phyloP scores from a whole-genome alignment of 2,329 filamentous ascomycete genomes.

The Sordariomycetes sp. region DNA sequence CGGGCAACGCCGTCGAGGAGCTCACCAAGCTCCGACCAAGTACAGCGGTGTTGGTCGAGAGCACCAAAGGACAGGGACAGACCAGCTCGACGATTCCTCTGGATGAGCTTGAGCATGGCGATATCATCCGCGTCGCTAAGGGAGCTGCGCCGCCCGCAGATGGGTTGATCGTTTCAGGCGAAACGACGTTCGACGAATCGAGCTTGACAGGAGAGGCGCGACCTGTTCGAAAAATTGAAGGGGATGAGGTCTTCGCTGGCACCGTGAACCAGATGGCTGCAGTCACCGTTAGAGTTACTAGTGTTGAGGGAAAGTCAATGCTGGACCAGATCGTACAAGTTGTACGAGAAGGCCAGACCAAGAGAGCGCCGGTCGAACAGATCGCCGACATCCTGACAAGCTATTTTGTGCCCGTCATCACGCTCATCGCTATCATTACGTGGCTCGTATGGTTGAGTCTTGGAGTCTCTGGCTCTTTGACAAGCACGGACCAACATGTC shows the following conservation, averaged over 20 bases:
- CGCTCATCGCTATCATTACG: slow-evolving; percentile 57
- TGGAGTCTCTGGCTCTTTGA: slow-evolving; percentile 48
- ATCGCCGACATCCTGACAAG: slow-evolving; percentile 64
- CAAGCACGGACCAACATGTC: slow-evolving; percentile 37
- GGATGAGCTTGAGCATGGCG: slow-evolving; percentile 67
- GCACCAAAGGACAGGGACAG: slow-evolving; percentile 22
- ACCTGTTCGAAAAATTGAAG: slow-evolving; percentile 51
- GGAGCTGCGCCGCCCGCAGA: slow-evolving; percentile 82
- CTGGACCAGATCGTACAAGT: slow-evolving; percentile 71
- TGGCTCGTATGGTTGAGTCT: slow-evolving; percentile 65
- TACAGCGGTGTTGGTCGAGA: slow-evolving; percentile 61
- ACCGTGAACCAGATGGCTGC: slow-evolving; percentile 64
- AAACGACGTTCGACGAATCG: slow-evolving; percentile 75
- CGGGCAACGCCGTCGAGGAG: slow-evolving; percentile 76
- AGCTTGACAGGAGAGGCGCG: slow-evolving; percentile 76
- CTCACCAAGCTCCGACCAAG: slow-evolving; percentile 70
- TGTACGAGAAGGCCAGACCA: slow-evolving; percentile 69
- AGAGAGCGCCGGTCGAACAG: slow-evolving; percentile 65
- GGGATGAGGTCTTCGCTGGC: slow-evolving; percentile 63
- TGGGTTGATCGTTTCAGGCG: slow-evolving; percentile 54
- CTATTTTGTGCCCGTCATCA: slow-evolving; percentile 69
- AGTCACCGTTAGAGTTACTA: slow-evolving; percentile 54
- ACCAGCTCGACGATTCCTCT: slow-evolving; percentile 38
- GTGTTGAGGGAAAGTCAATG: slow-evolving; percentile 61
- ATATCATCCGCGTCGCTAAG: slow-evolving; percentile 64